A percentile compares a stretch with the other conserved stretches of the same genome.
These are phyloP conservation scores for Akanthomyces muscarius DNA, from an alignment of 2,329 filamentous ascomycete genomes.

Conservation along the genomic window DNA sequence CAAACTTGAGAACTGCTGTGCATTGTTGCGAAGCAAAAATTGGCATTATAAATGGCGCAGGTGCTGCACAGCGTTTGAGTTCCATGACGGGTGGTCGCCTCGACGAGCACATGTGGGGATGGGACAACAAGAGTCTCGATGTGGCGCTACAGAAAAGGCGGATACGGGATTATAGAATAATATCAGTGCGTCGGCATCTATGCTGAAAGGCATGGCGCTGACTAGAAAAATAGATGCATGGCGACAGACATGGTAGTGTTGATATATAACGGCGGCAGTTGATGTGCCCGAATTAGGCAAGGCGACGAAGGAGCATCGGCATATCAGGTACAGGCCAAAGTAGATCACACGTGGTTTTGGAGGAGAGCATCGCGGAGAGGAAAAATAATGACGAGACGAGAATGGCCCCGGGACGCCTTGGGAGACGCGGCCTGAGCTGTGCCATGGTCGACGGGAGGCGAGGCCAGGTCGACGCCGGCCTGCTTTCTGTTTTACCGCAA, in stretches of 20 bases:
- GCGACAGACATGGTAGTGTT: background rate
- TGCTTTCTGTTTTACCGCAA: background rate
- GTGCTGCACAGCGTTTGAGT: background rate
- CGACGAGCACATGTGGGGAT: background rate
- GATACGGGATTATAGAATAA: background rate
- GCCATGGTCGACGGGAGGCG: background rate
- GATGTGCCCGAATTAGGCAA: background rate
- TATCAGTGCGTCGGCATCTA: background rate
- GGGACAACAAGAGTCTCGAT: background rate
- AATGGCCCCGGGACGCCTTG: background rate
- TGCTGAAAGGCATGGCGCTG: background rate
- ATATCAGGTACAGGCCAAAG: background rate
- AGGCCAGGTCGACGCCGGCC: background rate
- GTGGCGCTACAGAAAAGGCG: background rate
- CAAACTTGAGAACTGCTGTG: background rate
- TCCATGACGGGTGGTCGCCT: background rate
- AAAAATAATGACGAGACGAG: background rate
- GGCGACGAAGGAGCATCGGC: background rate
- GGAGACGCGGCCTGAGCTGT: constrained; percentile 10
- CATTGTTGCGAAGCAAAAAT: background rate
- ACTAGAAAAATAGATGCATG: background rate
- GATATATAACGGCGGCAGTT: background rate
- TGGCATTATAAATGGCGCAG: background rate
- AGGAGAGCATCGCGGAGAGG: background rate
- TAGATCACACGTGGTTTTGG: background rate